Conservation (phyloP, 2,329 filamentous ascomycete genomes). For the Aspergillus nomiae region DNA sequence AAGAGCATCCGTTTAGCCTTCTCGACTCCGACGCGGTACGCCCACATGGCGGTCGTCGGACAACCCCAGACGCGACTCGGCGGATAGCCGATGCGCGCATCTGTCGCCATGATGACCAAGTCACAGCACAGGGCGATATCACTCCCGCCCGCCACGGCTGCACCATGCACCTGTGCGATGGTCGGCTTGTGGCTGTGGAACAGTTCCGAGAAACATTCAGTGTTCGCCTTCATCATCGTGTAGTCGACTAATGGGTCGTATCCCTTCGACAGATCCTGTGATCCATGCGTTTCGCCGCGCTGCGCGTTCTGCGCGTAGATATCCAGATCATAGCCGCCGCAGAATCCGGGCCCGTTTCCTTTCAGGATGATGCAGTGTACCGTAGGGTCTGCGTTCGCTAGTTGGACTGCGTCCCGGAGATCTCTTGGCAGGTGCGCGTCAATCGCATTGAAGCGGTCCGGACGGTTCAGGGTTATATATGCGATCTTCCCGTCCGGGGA, state of each 20-base stretch:
- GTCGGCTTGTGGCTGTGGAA: conserved; percentile 13
- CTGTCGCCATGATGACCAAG: conserved; percentile 11
- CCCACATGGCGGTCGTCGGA: conserved; percentile 15
- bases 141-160: conserved; percentile 12
- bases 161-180: conserved; percentile 10
- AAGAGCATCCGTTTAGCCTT: conserved; percentile 16
- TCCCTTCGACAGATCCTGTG: conserved; percentile 2
- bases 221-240: conserved; percentile 8
- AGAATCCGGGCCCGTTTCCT: conserved; percentile 9
- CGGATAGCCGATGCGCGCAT: conserved; percentile 13
- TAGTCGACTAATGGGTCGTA: conserved; percentile 11
- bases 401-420: not conserved
- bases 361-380: conserved; percentile 12
- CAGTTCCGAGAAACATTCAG: conserved; percentile 9
- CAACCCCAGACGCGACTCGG: conserved; percentile 14
- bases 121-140: conserved; percentile 14
- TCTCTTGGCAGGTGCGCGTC: conserved; percentile 1
- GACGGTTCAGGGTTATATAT: conserved; percentile 12
- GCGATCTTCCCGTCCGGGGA: conserved; percentile 9
- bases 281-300: conserved; percentile 6
- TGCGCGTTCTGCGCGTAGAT: conserved; percentile 1
- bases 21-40: conserved; percentile 10
- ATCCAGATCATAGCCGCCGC: conserved; percentile 9
- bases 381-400: conserved; percentile 3
- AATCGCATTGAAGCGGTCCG: conserved; percentile 5